Base-by-base conservation (phyloP, 2,329 filamentous ascomycete genomes). In the Colletotrichum falcatum region DNA sequence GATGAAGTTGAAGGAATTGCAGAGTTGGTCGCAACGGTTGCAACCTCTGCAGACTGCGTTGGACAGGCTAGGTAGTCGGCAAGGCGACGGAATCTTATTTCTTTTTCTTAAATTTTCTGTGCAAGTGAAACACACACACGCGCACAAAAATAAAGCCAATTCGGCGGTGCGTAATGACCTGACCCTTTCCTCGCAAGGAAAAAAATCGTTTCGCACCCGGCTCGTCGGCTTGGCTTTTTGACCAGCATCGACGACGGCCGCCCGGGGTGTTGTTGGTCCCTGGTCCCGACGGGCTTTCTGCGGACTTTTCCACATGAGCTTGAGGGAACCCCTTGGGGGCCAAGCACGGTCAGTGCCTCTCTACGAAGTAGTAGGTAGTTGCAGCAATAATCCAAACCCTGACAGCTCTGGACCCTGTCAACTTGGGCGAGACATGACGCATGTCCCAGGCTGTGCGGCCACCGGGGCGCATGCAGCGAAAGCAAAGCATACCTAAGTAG, bases 341-440 rank as follows among this genome's bases (percentile, higher is more conserved):
- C 44, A 53, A 49, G 51, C 20, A 56, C 42, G 7, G 42, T 20
- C 42, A 44, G 42, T 49, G 51, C 35, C 26, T 46, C 23, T 65
- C 35, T 37, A 4, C 35, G 35, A n/a, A n/a, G n/a, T n/a, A n/a
- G n/a, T n/a, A n/a, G n/a, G n/a, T n/a, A n/a, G n/a, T n/a, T n/a
- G n/a, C n/a, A n/a, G n/a, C n/a, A n/a, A n/a, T n/a, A n/a, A n/a
- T n/a, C 20, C 30, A 55, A 30, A 46, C 18, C 48, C 33, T 65
- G 51, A 65, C 66, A 69, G 66, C 66, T 69, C 28, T n/a, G 53
- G 46, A 65, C 54, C 66, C 66, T 69, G 54, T 65, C 61, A 35
- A 37, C 30, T 37, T n/a, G n/a, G 12, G 14, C 14, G 23, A 55
- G 53, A 65, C 61, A 65, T 42, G 61, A 65, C 61, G 46, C 66